Percentiles rank a stretch among this genome's conserved stretches.
These are phyloP conservation scores for Geosmithia morbida DNA, from an alignment of 2,329 filamentous ascomycete genomes.

Conservation along the genomic window DNA sequence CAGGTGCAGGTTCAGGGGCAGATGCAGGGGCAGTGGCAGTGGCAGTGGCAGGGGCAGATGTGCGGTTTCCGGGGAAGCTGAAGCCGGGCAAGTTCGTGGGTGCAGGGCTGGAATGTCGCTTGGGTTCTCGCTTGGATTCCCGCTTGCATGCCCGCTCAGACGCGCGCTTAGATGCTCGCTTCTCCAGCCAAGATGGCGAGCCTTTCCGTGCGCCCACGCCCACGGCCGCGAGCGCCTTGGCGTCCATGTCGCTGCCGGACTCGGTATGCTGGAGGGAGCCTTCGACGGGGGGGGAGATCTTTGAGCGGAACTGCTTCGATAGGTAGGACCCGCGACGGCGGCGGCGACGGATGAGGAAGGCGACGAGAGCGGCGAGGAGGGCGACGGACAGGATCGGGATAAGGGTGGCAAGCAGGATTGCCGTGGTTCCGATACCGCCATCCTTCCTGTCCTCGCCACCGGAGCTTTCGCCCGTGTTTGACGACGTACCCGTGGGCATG, in stretches of 20 bases:
- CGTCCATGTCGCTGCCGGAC: conserved; percentile 8
- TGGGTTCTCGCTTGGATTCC: no score
- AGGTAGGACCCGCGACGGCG: conserved; percentile 12
- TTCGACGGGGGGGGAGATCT: conserved; percentile 16
- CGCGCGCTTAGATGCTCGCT: not conserved
- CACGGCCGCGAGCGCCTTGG: conserved; percentile 4
- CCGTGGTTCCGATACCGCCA: conserved; percentile 13
- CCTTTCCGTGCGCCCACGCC: conserved; percentile 7
- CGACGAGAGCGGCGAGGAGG: conserved; percentile 17
- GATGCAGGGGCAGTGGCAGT: no score
- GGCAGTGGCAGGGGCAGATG: no score
- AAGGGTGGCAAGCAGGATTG: conserved; percentile 27
- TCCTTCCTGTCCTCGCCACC: conserved; percentile 1
- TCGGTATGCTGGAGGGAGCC: conserved; percentile 13
- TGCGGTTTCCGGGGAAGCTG: no score
- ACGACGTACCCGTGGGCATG: conserved; percentile 8
- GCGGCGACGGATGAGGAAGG: conserved; percentile 16
- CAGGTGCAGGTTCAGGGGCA: not conserved
- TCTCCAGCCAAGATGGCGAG: conserved; percentile 10
- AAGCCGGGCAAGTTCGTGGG: no score
- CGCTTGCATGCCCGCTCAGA: no score
- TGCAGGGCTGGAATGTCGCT: no score
- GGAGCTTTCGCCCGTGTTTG: conserved; percentile 6
- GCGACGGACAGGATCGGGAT: conserved; percentile 24
- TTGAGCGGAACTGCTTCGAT: conserved; percentile 12